phyloP scores from a whole-genome alignment of 2,329 filamentous ascomycete genomes.

The Diaporthe citri region DNA sequence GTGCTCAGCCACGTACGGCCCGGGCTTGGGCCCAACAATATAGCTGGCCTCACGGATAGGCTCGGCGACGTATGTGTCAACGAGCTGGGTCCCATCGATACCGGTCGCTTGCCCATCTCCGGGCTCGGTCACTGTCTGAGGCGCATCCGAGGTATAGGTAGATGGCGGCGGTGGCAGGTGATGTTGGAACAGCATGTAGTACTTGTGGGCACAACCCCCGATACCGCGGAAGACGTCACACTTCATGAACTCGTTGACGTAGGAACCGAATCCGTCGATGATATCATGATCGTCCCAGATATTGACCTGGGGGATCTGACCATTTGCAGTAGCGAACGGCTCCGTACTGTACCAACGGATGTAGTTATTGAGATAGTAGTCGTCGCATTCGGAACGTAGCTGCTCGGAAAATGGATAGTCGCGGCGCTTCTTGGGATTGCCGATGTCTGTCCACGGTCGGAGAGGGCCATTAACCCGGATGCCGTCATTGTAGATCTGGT shows the following conservation, averaged over 20 bases:
- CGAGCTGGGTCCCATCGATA: constrained; percentile 78
- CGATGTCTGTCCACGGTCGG: constrained; percentile 84
- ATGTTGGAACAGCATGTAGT: constrained; percentile 98
- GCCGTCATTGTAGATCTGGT: constrained; percentile 97
- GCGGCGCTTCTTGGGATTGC: constrained; percentile 85
- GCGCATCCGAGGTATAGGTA: constrained; percentile 80
- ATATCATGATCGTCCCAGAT: constrained; percentile 97
- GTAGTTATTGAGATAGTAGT: constrained; percentile 93
- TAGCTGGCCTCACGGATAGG: constrained; percentile 75
- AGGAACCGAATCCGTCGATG: constrained; percentile 83
- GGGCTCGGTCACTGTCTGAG: constrained; percentile 60
- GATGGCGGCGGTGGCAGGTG: constrained; percentile 87
- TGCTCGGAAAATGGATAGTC: constrained; percentile 81
- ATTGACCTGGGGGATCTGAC: constrained; percentile 95
- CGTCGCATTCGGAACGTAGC: constrained; percentile 86
- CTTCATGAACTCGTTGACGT: constrained; percentile 93
- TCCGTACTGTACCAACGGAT: constrained; percentile 85
- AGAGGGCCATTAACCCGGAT: constrained; percentile 88
- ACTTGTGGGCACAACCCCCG: constrained; percentile 94
- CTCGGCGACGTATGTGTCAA: constrained; percentile 78
- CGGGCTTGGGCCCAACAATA: constrained; percentile 81
- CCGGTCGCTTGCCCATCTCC: constrained; percentile 49
- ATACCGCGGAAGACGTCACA: constrained; percentile 92
- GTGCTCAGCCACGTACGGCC: constrained; percentile 89
- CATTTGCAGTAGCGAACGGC: constrained; percentile 86